Evolutionary conservation across 2,329 filamentous ascomycete species (phyloP).

Genomic region (Thermochaetoides dissita): DNA sequence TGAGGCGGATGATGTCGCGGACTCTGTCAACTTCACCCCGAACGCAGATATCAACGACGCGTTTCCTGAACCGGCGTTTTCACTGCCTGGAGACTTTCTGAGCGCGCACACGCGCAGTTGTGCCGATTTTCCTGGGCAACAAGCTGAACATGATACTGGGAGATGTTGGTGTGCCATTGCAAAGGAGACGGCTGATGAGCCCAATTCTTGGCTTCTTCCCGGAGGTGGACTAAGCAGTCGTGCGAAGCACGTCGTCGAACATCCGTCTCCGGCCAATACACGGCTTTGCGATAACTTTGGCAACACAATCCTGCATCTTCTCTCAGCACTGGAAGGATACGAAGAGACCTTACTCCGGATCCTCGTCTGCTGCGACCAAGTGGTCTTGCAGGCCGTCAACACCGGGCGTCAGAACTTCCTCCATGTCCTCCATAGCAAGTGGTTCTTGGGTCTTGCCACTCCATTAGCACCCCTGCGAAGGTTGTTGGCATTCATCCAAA

Average conservation of each 20-base stretch:
- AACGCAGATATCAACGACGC: slow-evolving; percentile 8
- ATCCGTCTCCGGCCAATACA: slow-evolving; percentile 13
- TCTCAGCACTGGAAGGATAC: slow-evolving; percentile 25
- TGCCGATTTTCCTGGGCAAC: slow-evolving; percentile 16
- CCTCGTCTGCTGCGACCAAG: slow-evolving; percentile 12
- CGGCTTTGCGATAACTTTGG: slow-evolving; percentile 28
- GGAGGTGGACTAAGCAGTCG: slow-evolving; percentile 18
- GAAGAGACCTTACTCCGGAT: slow-evolving; percentile 18
- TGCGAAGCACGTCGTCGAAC: slow-evolving; percentile 13
- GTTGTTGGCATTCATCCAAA: slow-evolving; percentile 19
- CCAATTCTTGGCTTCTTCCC: slow-evolving; percentile 18
- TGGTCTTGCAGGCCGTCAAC: slow-evolving; percentile 22
- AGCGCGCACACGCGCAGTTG: slow-evolving; percentile 17
- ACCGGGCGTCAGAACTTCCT: slow-evolving; percentile 35
- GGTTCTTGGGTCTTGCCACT: slow-evolving; percentile 19
- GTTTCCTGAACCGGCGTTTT: slow-evolving; percentile 16
- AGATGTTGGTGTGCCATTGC: slow-evolving; percentile 22
- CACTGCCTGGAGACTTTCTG: slow-evolving; percentile 38
- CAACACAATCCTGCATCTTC: slow-evolving; percentile 33
- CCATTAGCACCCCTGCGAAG: slow-evolving; percentile 15
- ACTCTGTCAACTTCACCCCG: not conserved
- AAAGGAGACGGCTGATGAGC: slow-evolving; percentile 12
- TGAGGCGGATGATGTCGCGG: not conserved
- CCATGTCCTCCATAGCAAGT: slow-evolving; percentile 26
- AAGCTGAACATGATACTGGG: slow-evolving; percentile 11